Percentiles rank a stretch among this genome's conserved stretches.
Evolutionary conservation across 768 basidiomycete genomes (phyloP).

Genomic region (Daedaleopsis nitida): DNA sequence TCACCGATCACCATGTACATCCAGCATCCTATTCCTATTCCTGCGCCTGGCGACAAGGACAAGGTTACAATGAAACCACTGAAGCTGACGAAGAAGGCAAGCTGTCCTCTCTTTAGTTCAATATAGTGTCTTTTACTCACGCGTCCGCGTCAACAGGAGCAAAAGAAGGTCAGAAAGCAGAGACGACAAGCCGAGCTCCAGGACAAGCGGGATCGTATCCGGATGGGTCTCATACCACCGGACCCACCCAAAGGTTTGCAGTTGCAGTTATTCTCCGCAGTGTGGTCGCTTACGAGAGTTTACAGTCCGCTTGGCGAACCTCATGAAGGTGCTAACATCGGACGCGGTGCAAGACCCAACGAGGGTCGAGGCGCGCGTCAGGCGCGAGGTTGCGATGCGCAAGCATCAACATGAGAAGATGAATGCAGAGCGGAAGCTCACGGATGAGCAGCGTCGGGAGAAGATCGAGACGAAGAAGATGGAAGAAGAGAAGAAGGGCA

Average conservation of each 20-base stretch:
- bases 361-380: slow-evolving; percentile 92
- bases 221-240: slow-evolving; percentile 95
- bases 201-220: slow-evolving; percentile 91
- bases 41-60: slow-evolving; percentile 85
- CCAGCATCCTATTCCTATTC: slow-evolving; percentile 97
- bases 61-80: slow-evolving; percentile 78
- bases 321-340: slow-evolving; percentile 97
- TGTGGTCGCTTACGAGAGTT: slow-evolving; percentile 6
- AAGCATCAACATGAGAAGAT: slow-evolving; percentile 90
- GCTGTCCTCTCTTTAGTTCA: neutral
- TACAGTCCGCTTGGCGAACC: slow-evolving; percentile 86
- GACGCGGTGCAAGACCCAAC: slow-evolving; percentile 98
- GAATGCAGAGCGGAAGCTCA: slow-evolving; percentile 91
- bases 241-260: slow-evolving; percentile 88
- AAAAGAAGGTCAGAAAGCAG: slow-evolving; percentile 96
- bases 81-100: slow-evolving; percentile 90
- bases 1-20: slow-evolving; percentile 89
- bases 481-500: slow-evolving; percentile 86
- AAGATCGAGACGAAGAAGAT: slow-evolving; percentile 85
- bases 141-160: slow-evolving; percentile 52
- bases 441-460: slow-evolving; percentile 84
- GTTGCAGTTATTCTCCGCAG: neutral
- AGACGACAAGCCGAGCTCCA: slow-evolving; percentile 85
- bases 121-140: neutral
- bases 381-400: slow-evolving; percentile 89